phyloP scores from a whole-genome alignment of 176 grass and related monocot genomes.

The Microstegium vimineum region DNA sequence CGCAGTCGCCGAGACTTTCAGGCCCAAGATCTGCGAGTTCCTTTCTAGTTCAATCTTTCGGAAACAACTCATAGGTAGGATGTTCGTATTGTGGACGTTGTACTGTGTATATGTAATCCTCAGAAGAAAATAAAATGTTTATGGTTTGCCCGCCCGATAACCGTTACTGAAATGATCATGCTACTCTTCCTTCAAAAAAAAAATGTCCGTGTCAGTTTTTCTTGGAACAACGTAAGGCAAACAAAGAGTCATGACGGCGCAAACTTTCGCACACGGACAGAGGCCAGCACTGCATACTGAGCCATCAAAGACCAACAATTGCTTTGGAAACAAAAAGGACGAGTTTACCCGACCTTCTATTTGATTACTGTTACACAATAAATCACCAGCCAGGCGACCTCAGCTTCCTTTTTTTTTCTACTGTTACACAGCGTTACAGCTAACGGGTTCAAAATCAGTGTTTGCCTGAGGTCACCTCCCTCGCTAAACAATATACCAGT shows the following conservation, averaged over 20 bases:
- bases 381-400: constrained; percentile 14
- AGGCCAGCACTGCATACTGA: not conserved
- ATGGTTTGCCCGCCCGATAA: too few relatives aligned
- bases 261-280: not conserved
- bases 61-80: too few relatives aligned
- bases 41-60: too few relatives aligned
- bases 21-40: too few relatives aligned
- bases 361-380: constrained; percentile 34
- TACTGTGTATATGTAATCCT: too few relatives aligned
- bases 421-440: constrained; percentile 38
- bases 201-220: not conserved
- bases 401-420: constrained; percentile 34
- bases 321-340: not conserved
- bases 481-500: constrained; percentile 12
- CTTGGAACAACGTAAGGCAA: too few relatives aligned
- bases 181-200: too few relatives aligned
- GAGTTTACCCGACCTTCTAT: constrained; percentile 20
- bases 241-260: too few relatives aligned
- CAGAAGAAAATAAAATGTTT: too few relatives aligned
- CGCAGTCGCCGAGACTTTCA: too few relatives aligned
- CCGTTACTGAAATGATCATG: not conserved
- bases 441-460: not conserved
- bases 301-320: not conserved
- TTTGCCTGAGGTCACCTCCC: constrained; percentile 15
- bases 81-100: too few relatives aligned